Evolutionary conservation across 305 asterid species (phyloP).

Genomic region (Caryopteris hybrid): DNA sequence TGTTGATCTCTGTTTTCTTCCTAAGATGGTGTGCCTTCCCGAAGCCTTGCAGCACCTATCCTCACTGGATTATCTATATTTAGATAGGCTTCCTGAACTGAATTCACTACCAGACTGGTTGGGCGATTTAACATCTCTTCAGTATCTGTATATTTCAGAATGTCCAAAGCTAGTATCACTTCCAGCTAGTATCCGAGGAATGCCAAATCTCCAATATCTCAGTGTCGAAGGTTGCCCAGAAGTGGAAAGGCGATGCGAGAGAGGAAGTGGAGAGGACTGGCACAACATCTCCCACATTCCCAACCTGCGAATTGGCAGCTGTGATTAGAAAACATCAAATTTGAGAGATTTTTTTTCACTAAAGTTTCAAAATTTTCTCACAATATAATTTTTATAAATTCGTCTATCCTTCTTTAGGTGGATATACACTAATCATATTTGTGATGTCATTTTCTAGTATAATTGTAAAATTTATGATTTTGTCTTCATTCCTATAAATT

Average conservation of each 20-base stretch:
- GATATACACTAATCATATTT: too few species aligned
- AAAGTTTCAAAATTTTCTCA: too few species aligned
- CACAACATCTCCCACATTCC: conserved; percentile 23
- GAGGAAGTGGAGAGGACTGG: conserved; percentile 25
- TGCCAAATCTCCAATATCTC: background rate
- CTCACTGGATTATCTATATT: background rate
- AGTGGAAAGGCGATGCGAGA: conserved; percentile 11
- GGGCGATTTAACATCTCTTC: background rate
- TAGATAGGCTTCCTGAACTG: background rate
- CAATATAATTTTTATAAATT: too few species aligned
- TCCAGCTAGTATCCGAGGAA: background rate
- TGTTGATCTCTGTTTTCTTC: rapidly evolving
- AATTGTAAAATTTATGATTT: too few species aligned
- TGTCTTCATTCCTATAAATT: too few species aligned
- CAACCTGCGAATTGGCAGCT: background rate
- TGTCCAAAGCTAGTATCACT: background rate
- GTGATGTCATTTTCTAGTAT: too few species aligned
- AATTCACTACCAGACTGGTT: conserved; percentile 10
- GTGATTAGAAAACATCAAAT: too few species aligned
- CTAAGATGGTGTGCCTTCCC: conserved; percentile 1
- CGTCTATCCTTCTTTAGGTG: too few species aligned
- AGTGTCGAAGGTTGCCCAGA: background rate
- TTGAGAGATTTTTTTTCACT: too few species aligned
- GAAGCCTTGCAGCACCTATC: conserved; percentile 4
- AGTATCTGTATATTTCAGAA: background rate